Evolutionary conservation across 1,284 basidiomycete species (phyloP), one percentile per base, ranked within the genome.

Genomic region (Mycena sp.): DNA sequence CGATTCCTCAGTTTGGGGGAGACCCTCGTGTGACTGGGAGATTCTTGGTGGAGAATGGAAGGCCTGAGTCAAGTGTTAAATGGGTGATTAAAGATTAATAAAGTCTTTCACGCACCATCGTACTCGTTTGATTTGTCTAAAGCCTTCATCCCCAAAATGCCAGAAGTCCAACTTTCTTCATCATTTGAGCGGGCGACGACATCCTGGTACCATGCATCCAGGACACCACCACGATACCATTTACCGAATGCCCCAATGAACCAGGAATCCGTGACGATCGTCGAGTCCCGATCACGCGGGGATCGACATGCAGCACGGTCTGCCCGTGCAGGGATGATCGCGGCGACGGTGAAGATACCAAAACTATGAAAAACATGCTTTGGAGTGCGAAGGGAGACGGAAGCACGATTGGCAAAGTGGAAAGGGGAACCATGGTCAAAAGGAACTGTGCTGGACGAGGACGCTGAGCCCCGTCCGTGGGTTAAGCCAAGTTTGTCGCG

Each of bases 311-410:
- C 30, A 55, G 51, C 63, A 69, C 68, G 64, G 64, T 68, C 67
- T 4, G 69, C 70, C 67, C 75, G 71, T 65, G 77, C 70, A 53
- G 89, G 88, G 45, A 88, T 80, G 78, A 91, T 87, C 54, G 89
- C 87, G 63, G 95, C 95, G 72, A 97, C 83, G 54, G 95, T 95
- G 75, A 96, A 91, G 64, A 98, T 81, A 35, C 87, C 91, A 74
- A 94, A 92, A 71, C 86, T 92, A 67, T 91, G 91, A 74, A 95
- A 92, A 67, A 90, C 86, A 75, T 96, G 95, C 71, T 91, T 90
- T n/a, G 96, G 96, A 1, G 96, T 99, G 64, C 94, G 92, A 49
- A 99, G 86, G 2, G 94, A 94, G 64, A 99, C 88, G 30, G 94
- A 91, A 61, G 96, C 94, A 67, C 94, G 91, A 78, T 93, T 96